Conservation (phyloP, 148 eudicot genomes). For the Fagopyrum esculentum region DNA sequence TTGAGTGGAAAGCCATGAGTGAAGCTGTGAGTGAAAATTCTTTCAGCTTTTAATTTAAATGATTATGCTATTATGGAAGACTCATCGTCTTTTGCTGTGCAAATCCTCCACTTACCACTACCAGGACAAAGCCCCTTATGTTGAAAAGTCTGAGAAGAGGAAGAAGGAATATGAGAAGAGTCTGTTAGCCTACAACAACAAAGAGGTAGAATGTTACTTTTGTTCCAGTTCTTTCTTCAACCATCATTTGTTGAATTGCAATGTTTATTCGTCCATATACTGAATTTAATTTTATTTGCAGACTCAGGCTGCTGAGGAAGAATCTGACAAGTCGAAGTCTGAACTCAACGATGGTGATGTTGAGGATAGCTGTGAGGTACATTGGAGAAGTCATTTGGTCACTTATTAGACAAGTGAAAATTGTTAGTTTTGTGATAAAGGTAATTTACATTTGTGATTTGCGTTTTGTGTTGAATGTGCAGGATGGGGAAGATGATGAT, state of each 20-base stretch:
- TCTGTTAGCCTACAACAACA: conserved; percentile 7
- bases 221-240: not conserved
- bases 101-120: not conserved
- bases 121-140: conserved; percentile 22
- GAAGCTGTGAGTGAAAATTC: conserved; percentile 19
- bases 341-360: conserved; percentile 3
- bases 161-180: conserved; percentile 16
- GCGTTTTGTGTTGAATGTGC: not conserved
- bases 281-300: no score
- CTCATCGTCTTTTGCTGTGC: not conserved
- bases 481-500: not conserved
- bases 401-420: no score
- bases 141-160: conserved; percentile 8
- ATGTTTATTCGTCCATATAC: not conserved
- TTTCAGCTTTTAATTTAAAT: not conserved
- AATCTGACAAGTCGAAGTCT: conserved; percentile 9
- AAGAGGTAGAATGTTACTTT: conserved; percentile 2
- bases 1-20: conserved; percentile 23
- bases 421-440: not conserved
- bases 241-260: not conserved
- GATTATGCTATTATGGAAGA: not conserved
- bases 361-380: conserved; percentile 6
- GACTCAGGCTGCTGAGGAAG: not conserved
- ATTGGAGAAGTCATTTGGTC: not conserved
- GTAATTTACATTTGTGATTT: no score